These are phyloP conservation scores for Eugenia klotzschiana DNA, from an alignment of 441 rosid species.

Conservation along the genomic window DNA sequence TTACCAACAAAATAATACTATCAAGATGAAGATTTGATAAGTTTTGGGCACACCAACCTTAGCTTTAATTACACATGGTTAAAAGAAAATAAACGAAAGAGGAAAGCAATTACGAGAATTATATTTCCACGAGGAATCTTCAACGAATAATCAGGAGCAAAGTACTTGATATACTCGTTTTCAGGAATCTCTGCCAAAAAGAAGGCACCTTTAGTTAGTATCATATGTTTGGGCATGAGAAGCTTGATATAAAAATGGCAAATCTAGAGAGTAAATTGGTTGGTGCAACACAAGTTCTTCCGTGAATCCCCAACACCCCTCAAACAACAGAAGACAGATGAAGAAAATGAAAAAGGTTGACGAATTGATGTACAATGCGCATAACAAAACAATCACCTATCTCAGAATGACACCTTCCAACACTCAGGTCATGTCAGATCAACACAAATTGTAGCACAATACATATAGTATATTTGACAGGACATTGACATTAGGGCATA, in stretches of 20 bases:
- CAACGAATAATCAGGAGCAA: conserved; percentile 73
- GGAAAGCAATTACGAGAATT: conserved; percentile 24
- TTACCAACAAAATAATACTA: conserved; percentile 5
- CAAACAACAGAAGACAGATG: not conserved
- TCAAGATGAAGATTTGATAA: not conserved
- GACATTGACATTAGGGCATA: conserved; percentile 7
- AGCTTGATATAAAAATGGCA: not conserved
- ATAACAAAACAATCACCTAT: not conserved
- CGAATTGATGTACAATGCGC: not conserved
- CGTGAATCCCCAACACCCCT: not conserved
- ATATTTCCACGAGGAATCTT: conserved; percentile 76
- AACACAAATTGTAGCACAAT: not conserved
- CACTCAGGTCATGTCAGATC: not conserved
- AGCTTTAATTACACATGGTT: not conserved
- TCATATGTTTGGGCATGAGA: not conserved
- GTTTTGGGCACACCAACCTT: not conserved
- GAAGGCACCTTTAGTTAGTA: not conserved
- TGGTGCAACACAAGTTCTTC: not conserved
- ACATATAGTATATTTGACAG: not conserved
- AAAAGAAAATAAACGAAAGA: not conserved
- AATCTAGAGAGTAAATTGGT: not conserved
- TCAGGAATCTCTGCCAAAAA: conserved; percentile 78
- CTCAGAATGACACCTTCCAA: not conserved
- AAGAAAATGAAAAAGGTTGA: not conserved
- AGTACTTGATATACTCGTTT: conserved; percentile 72